Percentiles rank a stretch among this genome's conserved stretches.
Conservation (phyloP, 2,329 filamentous ascomycete species). For the Ophiostoma populinum region DNA sequence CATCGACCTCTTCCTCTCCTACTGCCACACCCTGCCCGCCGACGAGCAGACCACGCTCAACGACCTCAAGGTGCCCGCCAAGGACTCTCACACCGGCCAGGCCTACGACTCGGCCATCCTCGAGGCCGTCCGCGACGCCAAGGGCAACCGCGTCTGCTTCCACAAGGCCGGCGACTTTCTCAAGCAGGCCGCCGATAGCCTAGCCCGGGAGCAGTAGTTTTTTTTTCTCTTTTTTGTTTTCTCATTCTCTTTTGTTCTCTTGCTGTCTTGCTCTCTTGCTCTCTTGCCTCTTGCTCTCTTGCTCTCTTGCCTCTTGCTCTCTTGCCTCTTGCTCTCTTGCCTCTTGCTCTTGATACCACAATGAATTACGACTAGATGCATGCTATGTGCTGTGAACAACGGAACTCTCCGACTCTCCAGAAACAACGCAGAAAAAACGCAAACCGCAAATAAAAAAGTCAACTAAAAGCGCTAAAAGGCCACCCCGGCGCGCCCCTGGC, state of each 20-base stretch:
- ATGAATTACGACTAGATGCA: too few relatives aligned
- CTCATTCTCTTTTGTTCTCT: too few relatives aligned
- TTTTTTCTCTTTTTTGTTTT: too few relatives aligned
- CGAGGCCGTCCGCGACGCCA: conserved; percentile 15
- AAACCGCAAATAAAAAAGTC: neutral
- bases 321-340: too few relatives aligned
- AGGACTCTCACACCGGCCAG: conserved; percentile 15
- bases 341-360: too few relatives aligned
- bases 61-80: conserved; percentile 14
- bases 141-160: conserved; percentile 14
- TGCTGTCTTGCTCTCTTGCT: too few relatives aligned
- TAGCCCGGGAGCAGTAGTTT: too few relatives aligned
- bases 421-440: neutral
- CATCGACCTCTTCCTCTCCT: conserved; percentile 15
- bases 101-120: conserved; percentile 16
- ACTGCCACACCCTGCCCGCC: conserved; percentile 13
- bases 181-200: conserved; percentile 8
- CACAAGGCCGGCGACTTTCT: conserved; percentile 13
- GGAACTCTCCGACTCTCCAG: too few relatives aligned
- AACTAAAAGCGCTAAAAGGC: conserved; percentile 16
- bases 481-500: conserved; percentile 24
- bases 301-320: too few relatives aligned
- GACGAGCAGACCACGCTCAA: conserved; percentile 14
- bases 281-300: too few relatives aligned
- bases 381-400: too few relatives aligned